Evolutionary conservation across 331 rosid species (phyloP), one percentile per base, ranked within the genome.

Genomic region (Cydonia oblonga): DNA sequence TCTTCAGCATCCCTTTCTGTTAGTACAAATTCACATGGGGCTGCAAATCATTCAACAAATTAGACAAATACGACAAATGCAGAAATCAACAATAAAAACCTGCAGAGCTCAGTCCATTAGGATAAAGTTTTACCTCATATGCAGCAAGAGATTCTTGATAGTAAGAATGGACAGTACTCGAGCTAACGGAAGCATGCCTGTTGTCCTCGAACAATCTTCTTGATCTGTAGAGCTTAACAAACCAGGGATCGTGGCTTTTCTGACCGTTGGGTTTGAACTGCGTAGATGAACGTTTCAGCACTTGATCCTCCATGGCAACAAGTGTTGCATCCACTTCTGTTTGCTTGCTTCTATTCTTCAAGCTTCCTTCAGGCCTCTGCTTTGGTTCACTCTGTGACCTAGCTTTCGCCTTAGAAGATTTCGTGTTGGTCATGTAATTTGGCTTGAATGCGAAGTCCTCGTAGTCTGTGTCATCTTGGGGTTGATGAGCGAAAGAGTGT

Each of bases 351-450:
- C 77, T 86, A 32, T 72, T 77, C 68, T 56, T 81, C 61, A 7
- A 74, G 58, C 67, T 82, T 26, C 56, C 28, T 58, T 60, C 78
- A 3, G 98, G 96, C 63, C 98, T 69, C 74, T 89, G 93, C 82
- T 75, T 95, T n/a, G 96, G 99, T 75, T 89, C 97, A 74, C 99
- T 95, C 68, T 81, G 87, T 32, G 96, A 89, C 79, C 97, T 83
- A 26, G 79, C 72, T 83, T 91, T 91, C 7, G 93, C 97, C 81
- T 61, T 85, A 0, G 97, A 91, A 49, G 96, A 87, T 71, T 86
- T 75, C 19, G 98, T 91, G 57, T 83, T 91, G 71, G 82, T 82
- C 96, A 89, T 88, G 85, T 85, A 87, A 83, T 70, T 88, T 68
- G 97, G 89, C 71, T 80, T 69, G 74, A 79, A 57, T 74, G 85